A percentile compares a stretch with the other conserved stretches of the same genome.
These are phyloP conservation scores for Flaveria trinervia DNA, from an alignment of 129 eudicot genomes.

Conservation along the genomic window DNA sequence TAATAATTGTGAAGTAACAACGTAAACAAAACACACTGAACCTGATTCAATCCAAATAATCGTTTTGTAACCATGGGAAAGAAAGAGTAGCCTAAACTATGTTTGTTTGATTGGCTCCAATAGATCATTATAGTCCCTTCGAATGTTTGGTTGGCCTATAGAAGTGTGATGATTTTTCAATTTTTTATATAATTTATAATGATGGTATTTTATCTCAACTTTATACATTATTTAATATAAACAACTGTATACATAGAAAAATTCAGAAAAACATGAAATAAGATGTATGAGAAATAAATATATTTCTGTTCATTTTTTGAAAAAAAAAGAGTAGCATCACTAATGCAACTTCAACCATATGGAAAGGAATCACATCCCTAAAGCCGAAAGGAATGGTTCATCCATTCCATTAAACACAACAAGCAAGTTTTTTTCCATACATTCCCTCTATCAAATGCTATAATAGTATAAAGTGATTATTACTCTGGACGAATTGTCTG, in stretches of 20 bases:
- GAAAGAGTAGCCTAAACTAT: slow-evolving; percentile 5
- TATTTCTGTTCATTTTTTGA: background rate
- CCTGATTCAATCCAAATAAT: background rate
- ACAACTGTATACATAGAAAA: background rate
- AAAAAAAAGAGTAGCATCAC: background rate
- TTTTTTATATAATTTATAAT: too few species aligned
- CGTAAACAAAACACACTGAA: background rate
- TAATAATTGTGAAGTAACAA: background rate
- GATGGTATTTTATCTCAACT: background rate
- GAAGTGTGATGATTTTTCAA: background rate
- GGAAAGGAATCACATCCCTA: background rate
- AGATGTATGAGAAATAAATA: background rate
- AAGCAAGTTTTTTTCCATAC: background rate
- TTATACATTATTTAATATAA: slow-evolving; percentile 2
- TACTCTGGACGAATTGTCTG: slow-evolving; percentile 66
- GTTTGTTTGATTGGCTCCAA: slow-evolving; percentile 4
- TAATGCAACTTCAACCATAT: background rate
- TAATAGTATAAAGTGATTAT: slow-evolving; percentile 28
- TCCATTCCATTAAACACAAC: slow-evolving; percentile 1
- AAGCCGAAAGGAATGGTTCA: background rate
- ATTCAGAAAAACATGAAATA: background rate
- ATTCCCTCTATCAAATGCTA: background rate
- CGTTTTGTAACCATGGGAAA: background rate
- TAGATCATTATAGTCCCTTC: background rate
- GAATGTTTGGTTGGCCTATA: slow-evolving; percentile 13